Evolutionary conservation across 768 basidiomycete species (phyloP).

Genomic region (Goffeauzyma gilvescens): DNA sequence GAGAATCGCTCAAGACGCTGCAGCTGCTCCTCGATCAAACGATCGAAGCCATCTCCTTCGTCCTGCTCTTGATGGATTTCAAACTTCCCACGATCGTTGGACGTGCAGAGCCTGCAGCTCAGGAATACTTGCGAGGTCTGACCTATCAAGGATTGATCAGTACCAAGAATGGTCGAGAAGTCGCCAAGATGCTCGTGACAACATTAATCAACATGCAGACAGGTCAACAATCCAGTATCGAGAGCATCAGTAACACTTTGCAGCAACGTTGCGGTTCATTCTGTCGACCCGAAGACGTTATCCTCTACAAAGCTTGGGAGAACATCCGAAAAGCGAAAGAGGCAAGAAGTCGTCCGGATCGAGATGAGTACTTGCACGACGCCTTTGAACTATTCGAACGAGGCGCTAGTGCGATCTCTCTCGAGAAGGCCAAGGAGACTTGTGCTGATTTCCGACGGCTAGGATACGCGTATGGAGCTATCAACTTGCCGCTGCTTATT

Average conservation of each 20-base stretch:
- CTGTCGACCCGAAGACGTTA: slow-evolving; percentile 94
- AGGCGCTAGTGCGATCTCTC: slow-evolving; percentile 63
- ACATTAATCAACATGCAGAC: slow-evolving; percentile 96
- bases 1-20: slow-evolving; percentile 1
- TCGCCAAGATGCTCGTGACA: slow-evolving; percentile 75
- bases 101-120: slow-evolving; percentile 49
- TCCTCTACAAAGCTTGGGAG: slow-evolving; percentile 96
- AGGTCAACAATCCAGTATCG: slow-evolving; percentile 86
- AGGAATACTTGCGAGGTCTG: too few species aligned
- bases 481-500: slow-evolving; percentile 53
- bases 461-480: slow-evolving; percentile 40
- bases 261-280: slow-evolving; percentile 92
- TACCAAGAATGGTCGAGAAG: slow-evolving; percentile 62
- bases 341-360: slow-evolving; percentile 51
- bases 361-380: slow-evolving; percentile 62
- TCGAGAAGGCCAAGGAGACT: slow-evolving; percentile 67
- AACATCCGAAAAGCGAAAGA: slow-evolving; percentile 77
- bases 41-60: slow-evolving; percentile 84
- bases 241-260: slow-evolving; percentile 83
- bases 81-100: slow-evolving; percentile 62
- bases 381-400: slow-evolving; percentile 74
- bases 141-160: slow-evolving; percentile 79
- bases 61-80: slow-evolving; percentile 81
- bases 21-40: slow-evolving; percentile 52
- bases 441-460: slow-evolving; percentile 75